Conservation (phyloP, 495 filamentous ascomycete genomes). For the Friedmanniomyces simplex region DNA sequence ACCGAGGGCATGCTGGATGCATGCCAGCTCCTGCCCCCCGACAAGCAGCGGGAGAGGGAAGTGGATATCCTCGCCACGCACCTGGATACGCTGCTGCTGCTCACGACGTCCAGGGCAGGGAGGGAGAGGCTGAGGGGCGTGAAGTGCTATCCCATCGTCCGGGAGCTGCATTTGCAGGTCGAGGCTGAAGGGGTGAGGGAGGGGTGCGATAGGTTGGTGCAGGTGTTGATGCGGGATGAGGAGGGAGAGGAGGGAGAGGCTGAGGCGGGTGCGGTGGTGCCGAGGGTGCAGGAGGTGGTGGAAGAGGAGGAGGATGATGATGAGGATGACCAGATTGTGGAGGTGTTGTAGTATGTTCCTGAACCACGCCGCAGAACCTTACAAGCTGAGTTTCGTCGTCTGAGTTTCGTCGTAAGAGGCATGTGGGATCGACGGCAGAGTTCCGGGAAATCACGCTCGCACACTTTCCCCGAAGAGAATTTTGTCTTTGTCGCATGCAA, state of each 20-base stretch:
- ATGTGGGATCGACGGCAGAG: no score
- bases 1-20: constrained; percentile 71
- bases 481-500: no score
- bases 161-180: constrained; percentile 72
- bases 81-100: constrained; percentile 71
- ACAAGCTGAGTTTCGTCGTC: no score
- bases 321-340: constrained; percentile 40
- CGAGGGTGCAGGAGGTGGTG: constrained; percentile 22
- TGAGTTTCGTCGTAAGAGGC: no score
- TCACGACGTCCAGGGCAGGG: constrained; percentile 69
- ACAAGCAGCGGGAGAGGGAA: constrained; percentile 76
- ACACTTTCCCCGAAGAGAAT: no score
- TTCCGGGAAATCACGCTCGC: no score
- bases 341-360: constrained; percentile 23
- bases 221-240: constrained; percentile 84
- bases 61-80: constrained; percentile 67
- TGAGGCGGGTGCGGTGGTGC: constrained; percentile 5
- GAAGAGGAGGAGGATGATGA: constrained; percentile 40
- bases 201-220: constrained; percentile 78
- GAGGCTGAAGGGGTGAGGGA: constrained; percentile 74
- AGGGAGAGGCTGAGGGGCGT: constrained; percentile 59
- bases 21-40: constrained; percentile 74
- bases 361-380: no score
- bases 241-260: constrained; percentile 31
- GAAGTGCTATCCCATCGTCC: constrained; percentile 81